Conservation (phyloP, 495 filamentous ascomycete genomes). For the Lophium mytilinum region DNA sequence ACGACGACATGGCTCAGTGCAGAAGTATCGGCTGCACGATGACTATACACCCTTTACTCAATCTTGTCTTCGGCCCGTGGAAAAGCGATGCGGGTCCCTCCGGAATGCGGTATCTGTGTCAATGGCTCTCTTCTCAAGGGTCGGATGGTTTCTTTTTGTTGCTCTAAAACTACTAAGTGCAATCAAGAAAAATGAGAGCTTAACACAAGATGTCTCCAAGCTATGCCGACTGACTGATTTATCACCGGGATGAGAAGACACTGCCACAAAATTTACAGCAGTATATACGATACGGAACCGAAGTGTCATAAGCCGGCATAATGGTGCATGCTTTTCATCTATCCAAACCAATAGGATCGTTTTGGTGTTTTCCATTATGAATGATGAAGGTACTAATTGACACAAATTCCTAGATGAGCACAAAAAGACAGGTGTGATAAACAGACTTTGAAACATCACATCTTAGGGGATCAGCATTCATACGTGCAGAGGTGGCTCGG, state of each 20-base stretch:
- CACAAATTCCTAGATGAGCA: no score
- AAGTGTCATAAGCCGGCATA: background rate
- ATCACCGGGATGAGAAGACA: no score
- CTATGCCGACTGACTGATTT: no score
- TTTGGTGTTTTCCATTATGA: no score
- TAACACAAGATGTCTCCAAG: background rate
- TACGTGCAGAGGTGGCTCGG: no score
- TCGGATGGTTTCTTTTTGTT: slow-evolving; percentile 12
- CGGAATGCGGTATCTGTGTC: slow-evolving; percentile 19
- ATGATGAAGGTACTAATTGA: no score
- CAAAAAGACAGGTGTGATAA: no score
- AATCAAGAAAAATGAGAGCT: slow-evolving; percentile 19
- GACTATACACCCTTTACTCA: slow-evolving; percentile 19
- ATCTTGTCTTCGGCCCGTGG: slow-evolving; percentile 14
- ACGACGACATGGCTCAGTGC: slow-evolving; percentile 16
- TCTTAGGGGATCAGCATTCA: no score
- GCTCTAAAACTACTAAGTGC: slow-evolving; percentile 16
- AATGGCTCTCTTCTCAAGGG: slow-evolving; percentile 22
- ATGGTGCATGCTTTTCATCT: no score
- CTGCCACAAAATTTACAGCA: no score
- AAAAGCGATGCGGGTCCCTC: slow-evolving; percentile 7
- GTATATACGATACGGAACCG: background rate
- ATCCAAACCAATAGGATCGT: no score
- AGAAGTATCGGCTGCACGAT: slow-evolving; percentile 19
- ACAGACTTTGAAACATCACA: no score